These are phyloP conservation scores for Nadsonia commutata DNA, from an alignment of 1,139 yeast genomes.

Conservation along the genomic window DNA sequence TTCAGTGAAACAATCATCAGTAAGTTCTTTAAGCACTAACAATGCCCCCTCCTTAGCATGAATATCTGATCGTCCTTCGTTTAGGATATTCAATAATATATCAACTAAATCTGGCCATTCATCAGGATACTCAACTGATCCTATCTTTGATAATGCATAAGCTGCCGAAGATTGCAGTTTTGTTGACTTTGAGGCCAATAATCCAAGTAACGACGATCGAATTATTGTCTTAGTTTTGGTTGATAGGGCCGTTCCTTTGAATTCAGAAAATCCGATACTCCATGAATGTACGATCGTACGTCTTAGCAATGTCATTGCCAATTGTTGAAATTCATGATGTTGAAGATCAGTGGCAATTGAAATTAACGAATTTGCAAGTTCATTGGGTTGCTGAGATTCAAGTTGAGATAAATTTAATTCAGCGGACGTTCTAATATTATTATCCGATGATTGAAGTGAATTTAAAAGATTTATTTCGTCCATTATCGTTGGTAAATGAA, in stretches of 20 bases:
- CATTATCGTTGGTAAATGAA: too few relatives aligned
- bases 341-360: constrained; percentile 3
- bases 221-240: too few relatives aligned
- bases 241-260: too few relatives aligned
- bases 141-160: constrained; percentile 48
- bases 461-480: background rate
- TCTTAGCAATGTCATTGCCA: background rate
- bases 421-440: background rate
- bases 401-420: background rate
- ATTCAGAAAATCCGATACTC: background rate
- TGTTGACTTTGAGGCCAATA: background rate
- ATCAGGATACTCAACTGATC: constrained; percentile 85
- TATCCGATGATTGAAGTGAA: background rate
- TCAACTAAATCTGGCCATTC: constrained; percentile 75
- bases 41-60: constrained; percentile 45
- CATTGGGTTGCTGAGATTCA: background rate
- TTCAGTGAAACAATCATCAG: constrained; percentile 74
- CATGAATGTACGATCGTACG: background rate
- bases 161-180: background rate
- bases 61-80: constrained; percentile 16
- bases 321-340: background rate
- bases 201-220: too few relatives aligned
- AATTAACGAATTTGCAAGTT: background rate
- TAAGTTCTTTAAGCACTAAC: constrained; percentile 56
- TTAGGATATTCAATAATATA: constrained; percentile 29